Conservation (phyloP, 2,329 filamentous ascomycete genomes). For the Knoxdaviesia proteae region DNA sequence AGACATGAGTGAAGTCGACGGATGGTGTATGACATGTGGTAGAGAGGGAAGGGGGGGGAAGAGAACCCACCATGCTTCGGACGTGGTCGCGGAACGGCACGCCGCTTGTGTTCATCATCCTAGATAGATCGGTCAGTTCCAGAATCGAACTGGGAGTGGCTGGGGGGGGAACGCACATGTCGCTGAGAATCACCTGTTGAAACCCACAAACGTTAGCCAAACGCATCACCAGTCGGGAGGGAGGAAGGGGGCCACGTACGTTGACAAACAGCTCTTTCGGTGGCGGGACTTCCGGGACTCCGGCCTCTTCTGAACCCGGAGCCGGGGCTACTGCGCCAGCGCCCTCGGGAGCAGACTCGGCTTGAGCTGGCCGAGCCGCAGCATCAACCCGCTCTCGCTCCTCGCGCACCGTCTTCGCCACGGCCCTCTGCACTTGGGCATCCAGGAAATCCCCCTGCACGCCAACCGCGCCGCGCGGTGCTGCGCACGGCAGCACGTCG, state of each 20-base stretch:
- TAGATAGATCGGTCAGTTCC: constrained; percentile 31
- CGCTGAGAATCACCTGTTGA: constrained; percentile 64
- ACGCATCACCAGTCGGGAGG: neutral
- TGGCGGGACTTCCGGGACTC: neutral
- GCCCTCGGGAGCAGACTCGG: constrained; percentile 8
- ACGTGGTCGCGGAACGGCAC: constrained; percentile 71
- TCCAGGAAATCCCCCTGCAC: constrained; percentile 90
- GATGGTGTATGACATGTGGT: constrained; percentile 1
- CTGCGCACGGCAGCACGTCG: constrained; percentile 81
- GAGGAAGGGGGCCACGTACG: neutral
- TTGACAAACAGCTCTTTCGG: neutral
- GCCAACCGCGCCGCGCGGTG: constrained; percentile 75
- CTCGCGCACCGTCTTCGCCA: constrained; percentile 2
- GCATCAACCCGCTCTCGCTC: constrained; percentile 2
- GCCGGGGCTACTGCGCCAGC: constrained; percentile 1
- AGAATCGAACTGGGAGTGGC: constrained; percentile 60
- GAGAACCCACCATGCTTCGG: constrained; percentile 68
- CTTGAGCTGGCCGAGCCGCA: neutral
- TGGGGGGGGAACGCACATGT: constrained; percentile 83
- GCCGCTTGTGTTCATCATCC: constrained; percentile 99
- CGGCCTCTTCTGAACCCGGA: constrained; percentile 7
- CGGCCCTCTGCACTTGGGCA: constrained; percentile 31
- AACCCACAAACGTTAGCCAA: constrained; percentile 5
- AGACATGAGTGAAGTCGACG: neutral
- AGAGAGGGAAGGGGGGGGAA: neutral